Evolutionary conservation across 2,329 filamentous ascomycete genomes (phyloP).

Genomic region (Verticillium klebahnii): DNA sequence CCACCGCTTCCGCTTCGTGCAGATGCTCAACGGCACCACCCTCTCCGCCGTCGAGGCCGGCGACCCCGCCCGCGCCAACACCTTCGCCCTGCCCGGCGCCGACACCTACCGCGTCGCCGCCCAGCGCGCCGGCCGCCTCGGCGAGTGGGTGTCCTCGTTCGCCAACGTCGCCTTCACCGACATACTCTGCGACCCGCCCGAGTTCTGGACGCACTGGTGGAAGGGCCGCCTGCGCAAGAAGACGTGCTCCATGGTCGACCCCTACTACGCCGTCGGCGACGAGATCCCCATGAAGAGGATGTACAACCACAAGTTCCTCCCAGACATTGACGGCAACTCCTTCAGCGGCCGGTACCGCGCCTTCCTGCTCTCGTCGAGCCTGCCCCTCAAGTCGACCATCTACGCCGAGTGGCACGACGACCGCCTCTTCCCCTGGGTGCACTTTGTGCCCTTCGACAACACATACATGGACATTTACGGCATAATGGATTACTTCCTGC

Average conservation of each 20-base stretch:
- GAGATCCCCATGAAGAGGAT: slow-evolving; percentile 26
- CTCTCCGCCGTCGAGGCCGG: slow-evolving; percentile 49
- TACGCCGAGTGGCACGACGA: slow-evolving; percentile 63
- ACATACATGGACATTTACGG: slow-evolving; percentile 53
- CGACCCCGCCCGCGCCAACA: slow-evolving; percentile 1
- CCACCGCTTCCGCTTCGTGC: slow-evolving; percentile 54
- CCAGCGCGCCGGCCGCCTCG: slow-evolving; percentile 14
- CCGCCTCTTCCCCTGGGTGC: slow-evolving; percentile 54
- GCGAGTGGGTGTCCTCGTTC: slow-evolving; percentile 19
- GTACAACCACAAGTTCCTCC: slow-evolving; percentile 47
- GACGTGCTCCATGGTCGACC: slow-evolving; percentile 18
- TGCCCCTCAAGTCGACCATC: slow-evolving; percentile 58
- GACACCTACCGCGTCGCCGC: not conserved
- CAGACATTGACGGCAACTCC: slow-evolving; percentile 56
- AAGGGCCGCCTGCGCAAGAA: not conserved
- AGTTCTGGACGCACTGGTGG: slow-evolving; percentile 10
- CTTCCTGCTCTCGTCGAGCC: slow-evolving; percentile 49
- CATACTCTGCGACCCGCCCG: slow-evolving; percentile 21
- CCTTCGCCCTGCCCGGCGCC: not conserved
- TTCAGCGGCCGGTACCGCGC: slow-evolving; percentile 45
- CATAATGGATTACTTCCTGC: slow-evolving; percentile 52
- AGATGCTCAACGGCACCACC: slow-evolving; percentile 2
- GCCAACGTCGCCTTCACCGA: slow-evolving; percentile 22
- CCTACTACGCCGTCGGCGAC: slow-evolving; percentile 15
- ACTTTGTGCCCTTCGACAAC: slow-evolving; percentile 60